Percentiles rank a stretch among this genome's conserved stretches.
Conservation (phyloP, 2,329 filamentous ascomycete genomes). For the Acarospora socialis region DNA sequence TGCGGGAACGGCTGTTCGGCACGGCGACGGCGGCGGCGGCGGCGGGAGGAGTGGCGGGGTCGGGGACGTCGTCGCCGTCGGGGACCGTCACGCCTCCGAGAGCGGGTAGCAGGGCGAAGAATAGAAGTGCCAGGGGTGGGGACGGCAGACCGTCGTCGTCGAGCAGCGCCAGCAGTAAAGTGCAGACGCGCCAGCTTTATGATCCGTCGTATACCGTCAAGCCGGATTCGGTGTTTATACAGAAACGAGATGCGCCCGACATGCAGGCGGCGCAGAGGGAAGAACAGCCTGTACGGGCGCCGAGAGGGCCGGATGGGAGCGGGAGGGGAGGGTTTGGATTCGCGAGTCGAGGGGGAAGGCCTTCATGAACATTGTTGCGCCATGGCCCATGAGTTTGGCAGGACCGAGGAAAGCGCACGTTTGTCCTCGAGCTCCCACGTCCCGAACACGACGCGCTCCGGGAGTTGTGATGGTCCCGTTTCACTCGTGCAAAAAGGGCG, state of each 20-base stretch:
- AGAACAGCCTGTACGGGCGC: conserved; percentile 33
- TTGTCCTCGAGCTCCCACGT: too few relatives aligned
- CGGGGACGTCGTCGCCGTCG: conserved; percentile 45
- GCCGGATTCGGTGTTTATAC: conserved; percentile 26
- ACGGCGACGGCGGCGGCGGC: conserved; percentile 27
- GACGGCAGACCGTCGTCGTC: conserved; percentile 8
- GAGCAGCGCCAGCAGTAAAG: conserved; percentile 6
- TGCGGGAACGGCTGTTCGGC: conserved; percentile 74
- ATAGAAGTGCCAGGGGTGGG: conserved; percentile 3
- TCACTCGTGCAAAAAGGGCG: too few relatives aligned
- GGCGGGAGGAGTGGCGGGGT: conserved; percentile 47
- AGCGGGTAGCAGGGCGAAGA: conserved; percentile 7
- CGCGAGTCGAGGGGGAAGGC: conserved; percentile 24
- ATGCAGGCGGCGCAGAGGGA: too few relatives aligned
- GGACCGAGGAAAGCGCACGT: too few relatives aligned
- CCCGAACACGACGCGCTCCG: too few relatives aligned
- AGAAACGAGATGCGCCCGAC: conserved; percentile 23
- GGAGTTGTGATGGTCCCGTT: too few relatives aligned
- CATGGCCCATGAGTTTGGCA: too few relatives aligned
- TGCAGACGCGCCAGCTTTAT: conserved; percentile 24
- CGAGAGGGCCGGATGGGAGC: conserved; percentile 33
- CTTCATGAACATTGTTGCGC: background rate
- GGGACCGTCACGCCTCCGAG: conserved; percentile 18
- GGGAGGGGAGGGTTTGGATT: conserved; percentile 37
- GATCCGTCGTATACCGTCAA: conserved; percentile 35